phyloP scores from a whole-genome alignment of 495 filamentous ascomycete genomes.

The Cetradonia linearis region DNA sequence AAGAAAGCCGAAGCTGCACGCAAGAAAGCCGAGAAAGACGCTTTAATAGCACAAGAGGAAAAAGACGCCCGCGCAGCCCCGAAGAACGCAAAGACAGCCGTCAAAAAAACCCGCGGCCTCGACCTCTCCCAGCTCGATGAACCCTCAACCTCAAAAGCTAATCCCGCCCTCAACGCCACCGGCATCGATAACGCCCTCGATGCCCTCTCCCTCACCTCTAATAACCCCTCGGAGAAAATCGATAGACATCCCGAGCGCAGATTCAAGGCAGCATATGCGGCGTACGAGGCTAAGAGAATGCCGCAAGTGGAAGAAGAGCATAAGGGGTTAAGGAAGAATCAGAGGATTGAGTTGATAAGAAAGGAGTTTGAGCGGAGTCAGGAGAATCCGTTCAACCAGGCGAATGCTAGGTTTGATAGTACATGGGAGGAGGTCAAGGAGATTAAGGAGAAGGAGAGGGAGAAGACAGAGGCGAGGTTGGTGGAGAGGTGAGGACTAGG shows the following conservation, averaged over 20 bases:
- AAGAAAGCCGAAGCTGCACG: slow-evolving; percentile 79
- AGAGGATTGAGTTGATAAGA: slow-evolving; percentile 64
- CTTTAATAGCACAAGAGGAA: slow-evolving; percentile 77
- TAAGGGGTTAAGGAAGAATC: slow-evolving; percentile 63
- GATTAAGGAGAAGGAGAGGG: slow-evolving; percentile 55
- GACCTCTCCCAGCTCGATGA: slow-evolving; percentile 62
- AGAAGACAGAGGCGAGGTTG: slow-evolving; percentile 64
- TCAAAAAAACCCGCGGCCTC: slow-evolving; percentile 46
- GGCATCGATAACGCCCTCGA: slow-evolving; percentile 90
- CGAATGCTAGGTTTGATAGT: slow-evolving; percentile 59
- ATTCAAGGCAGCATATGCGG: slow-evolving; percentile 79
- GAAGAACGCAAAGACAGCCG: slow-evolving; percentile 56
- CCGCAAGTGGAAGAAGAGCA: slow-evolving; percentile 76
- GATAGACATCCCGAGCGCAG: slow-evolving; percentile 80
- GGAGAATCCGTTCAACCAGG: slow-evolving; percentile 92
- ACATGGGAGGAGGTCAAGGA: slow-evolving; percentile 66
- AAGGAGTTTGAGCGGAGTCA: slow-evolving; percentile 89
- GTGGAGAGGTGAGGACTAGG: slow-evolving; percentile 21
- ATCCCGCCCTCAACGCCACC: slow-evolving; percentile 56
- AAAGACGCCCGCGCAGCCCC: slow-evolving; percentile 46
- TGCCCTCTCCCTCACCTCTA: slow-evolving; percentile 55
- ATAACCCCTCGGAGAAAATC: slow-evolving; percentile 47
- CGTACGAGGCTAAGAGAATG: slow-evolving; percentile 73
- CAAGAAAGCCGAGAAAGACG: slow-evolving; percentile 82
- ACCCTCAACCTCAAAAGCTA: slow-evolving; percentile 34